Evolutionary conservation across 371 early-diverging fungal genomes (phyloP), one percentile per base, ranked within the genome.

Genomic region (Neoconidiobolus thromboides): DNA sequence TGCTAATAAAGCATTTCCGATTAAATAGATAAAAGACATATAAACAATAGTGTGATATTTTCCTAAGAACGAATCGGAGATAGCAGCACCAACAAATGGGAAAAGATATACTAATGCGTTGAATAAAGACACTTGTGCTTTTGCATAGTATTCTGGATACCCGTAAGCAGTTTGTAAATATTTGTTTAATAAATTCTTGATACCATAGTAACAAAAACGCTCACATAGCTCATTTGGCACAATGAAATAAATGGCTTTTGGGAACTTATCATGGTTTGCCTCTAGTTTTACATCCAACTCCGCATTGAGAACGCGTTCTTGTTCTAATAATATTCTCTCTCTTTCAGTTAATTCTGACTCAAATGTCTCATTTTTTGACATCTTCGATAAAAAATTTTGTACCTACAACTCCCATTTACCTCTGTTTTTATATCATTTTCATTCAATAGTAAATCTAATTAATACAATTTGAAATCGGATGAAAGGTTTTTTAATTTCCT

Each of bases 21-120:
- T 12, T 2, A 60, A n/a, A 43, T 60, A 52, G 4, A 60, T 6
- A 14, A 60, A 7, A 37, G 60, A 60, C 43, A 60, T 39, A 39
- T 48, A 61, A 44, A 80, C 70, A 55, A 85, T 85, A 55, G 84
- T 85, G 67, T 63, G 64, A 73, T 73, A 83, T 71, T 80, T 80
- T 66, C 79, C 83, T 52, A 80, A 65, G 65, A 71, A 74, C 36
- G 75, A 74, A 66, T 83, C 87, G 12, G 82, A 76, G 41, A 82
- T 43, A 50, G 80, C 69, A 57, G 80, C 79, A 49, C 85, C 82
- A 14, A 81, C 48, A 47, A 87, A 64, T 7, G 85, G 80, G 67
- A 73, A 75, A 63, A 82, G 68, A 69, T 82, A 84, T 15, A 76
- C 71, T 61, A 78, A 62, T 63, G 75, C 71, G 10, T 70, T 72